Conservation (phyloP, 805 yeast species). For the Lachancea waltii region DNA sequence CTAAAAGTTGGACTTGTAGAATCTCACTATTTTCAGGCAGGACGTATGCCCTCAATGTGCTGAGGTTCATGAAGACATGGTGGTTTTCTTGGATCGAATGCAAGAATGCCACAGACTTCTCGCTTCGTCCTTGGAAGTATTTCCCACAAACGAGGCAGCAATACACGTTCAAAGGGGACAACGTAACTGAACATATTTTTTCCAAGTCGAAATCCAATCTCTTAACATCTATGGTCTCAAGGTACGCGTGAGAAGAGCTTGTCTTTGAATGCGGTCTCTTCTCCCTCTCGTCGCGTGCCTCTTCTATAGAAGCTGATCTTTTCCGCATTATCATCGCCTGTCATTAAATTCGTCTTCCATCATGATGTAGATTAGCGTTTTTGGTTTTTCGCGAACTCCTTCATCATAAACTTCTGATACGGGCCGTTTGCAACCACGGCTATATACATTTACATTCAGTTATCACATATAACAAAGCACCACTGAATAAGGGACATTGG, state of each 20-base stretch:
- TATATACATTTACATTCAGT: neutral
- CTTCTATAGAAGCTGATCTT: too few relatives aligned
- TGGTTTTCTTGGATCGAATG: slow-evolving; percentile 62
- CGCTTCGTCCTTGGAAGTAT: slow-evolving; percentile 62
- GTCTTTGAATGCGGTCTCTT: neutral
- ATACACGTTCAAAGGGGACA: slow-evolving; percentile 56
- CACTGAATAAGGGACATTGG: too few relatives aligned
- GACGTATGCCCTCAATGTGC: slow-evolving; percentile 42
- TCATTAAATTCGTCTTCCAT: too few relatives aligned
- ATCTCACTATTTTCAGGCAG: slow-evolving; percentile 57
- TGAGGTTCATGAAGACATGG: slow-evolving; percentile 54
- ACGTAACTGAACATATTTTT: slow-evolving; percentile 55
- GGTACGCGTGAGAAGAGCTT: neutral
- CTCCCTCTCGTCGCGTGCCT: too few relatives aligned
- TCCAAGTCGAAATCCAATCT: slow-evolving; percentile 62
- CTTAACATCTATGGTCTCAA: slow-evolving; percentile 30
- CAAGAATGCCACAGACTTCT: slow-evolving; percentile 55
- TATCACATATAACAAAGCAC: too few relatives aligned
- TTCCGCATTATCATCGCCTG: too few relatives aligned
- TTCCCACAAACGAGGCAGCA: slow-evolving; percentile 72
- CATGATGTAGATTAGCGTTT: neutral
- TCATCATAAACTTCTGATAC: too few relatives aligned
- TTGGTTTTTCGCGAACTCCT: neutral
- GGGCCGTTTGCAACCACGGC: neutral
- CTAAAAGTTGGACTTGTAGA: slow-evolving; percentile 29